Conservation (phyloP, 345 rosid species). For the Schrenkiella parvula region DNA sequence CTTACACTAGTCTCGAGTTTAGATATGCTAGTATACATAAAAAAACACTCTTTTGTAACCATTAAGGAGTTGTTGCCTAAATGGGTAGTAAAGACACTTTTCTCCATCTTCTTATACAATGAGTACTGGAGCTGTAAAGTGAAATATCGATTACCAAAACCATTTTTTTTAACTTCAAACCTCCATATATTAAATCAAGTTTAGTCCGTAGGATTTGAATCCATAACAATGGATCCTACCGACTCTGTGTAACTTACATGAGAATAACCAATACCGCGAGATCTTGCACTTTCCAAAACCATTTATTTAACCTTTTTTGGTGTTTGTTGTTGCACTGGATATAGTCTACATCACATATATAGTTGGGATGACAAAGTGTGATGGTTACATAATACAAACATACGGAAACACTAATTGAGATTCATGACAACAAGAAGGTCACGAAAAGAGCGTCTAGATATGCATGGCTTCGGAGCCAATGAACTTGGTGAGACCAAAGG, state of each 20-base stretch:
- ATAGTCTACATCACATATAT: conserved; percentile 10
- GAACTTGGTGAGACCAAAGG: conserved; percentile 67
- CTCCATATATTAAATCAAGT: too few relatives aligned
- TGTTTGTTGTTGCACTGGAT: not conserved
- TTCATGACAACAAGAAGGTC: conserved; percentile 2
- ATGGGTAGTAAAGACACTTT: not conserved
- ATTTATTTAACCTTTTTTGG: conserved; percentile 13
- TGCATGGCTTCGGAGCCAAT: conserved; percentile 37
- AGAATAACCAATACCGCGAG: too few relatives aligned
- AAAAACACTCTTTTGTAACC: not conserved
- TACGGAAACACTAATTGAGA: not conserved
- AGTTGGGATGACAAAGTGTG: not conserved
- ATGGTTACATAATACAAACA: not conserved
- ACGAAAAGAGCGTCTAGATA: not conserved
- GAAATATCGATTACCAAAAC: not conserved
- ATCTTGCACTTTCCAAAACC: too few relatives aligned
- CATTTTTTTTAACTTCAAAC: conserved; percentile 20
- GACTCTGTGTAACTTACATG: too few relatives aligned
- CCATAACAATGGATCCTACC: too few relatives aligned
- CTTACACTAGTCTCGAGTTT: not conserved
- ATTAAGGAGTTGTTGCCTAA: not conserved
- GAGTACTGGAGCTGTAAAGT: not conserved
- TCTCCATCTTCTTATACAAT: not conserved
- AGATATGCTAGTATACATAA: not conserved
- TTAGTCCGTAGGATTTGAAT: too few relatives aligned